Percentiles rank a stretch among this genome's conserved stretches.
Conservation (phyloP, 2,329 filamentous ascomycete genomes). For the Aspergillus ochraceus region DNA sequence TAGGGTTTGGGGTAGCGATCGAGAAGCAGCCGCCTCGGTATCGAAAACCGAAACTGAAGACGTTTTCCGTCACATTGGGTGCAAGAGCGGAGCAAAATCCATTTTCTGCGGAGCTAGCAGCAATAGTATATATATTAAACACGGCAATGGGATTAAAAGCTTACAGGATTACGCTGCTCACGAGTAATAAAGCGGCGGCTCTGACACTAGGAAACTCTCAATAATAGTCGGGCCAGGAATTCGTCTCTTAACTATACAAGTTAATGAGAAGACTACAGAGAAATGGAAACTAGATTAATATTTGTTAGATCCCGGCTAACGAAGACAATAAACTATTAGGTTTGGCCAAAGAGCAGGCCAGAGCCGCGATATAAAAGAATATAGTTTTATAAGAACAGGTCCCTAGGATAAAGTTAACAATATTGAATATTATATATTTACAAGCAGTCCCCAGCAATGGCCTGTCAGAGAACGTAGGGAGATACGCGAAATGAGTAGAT, state of each 20-base stretch:
- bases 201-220: conserved; percentile 21
- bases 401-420: conserved; percentile 26
- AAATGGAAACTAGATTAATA: conserved; percentile 19
- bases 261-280: conserved; percentile 20
- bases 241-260: conserved; percentile 22
- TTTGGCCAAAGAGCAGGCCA: conserved; percentile 24
- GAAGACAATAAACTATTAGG: conserved; percentile 14
- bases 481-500: no score
- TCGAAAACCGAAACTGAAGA: conserved; percentile 20
- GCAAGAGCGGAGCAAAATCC: conserved; percentile 24
- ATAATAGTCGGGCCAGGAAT: conserved; percentile 23
- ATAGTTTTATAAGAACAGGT: conserved; percentile 12
- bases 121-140: conserved; percentile 21
- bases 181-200: conserved; percentile 25
- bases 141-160: conserved; percentile 17
- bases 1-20: conserved; percentile 24
- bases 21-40: conserved; percentile 30
- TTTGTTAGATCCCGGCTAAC: conserved; percentile 19
- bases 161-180: conserved; percentile 21
- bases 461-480: no score
- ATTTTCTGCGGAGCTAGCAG: conserved; percentile 24
- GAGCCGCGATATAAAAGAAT: conserved; percentile 20
- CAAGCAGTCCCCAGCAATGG: no score
- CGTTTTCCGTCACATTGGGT: conserved; percentile 18
- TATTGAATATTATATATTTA: background rate